Base-by-base conservation (phyloP, 352 stramenopile species). In the Globisporangium camurandrum region DNA sequence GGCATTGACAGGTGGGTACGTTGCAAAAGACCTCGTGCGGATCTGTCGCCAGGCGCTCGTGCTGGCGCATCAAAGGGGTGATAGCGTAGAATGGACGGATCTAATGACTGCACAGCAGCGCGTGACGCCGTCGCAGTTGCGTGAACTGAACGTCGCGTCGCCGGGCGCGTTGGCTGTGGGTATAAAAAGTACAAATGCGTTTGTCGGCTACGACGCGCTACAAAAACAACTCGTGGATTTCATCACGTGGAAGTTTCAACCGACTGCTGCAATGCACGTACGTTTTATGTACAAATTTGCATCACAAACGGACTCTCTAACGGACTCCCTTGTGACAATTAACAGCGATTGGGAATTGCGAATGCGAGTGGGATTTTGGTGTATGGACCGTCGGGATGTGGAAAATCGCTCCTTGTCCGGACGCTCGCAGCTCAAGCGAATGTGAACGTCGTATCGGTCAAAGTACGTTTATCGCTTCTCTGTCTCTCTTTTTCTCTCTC, bases 401-500 rank as follows among this genome's bases (percentile, higher is more conserved):
- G 84, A 30, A 95, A 95, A 54, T 88, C 75, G 24, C 57, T 86
- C n/a, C 64, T 95, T 7, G 68, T 88, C n/a, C 65, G 80, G 33
- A 68, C 64, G 6, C 44, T 93, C 11, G 77, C 82, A 44, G 71
- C 66, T 31, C 72, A 72, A 51, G 70, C 70, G 5, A 60, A 72
- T 22, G 75, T 85, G 16, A 92, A 91, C 53, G 86, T 89, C 49
- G 75, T 95, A 10, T 84, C 74, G 20, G 76, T 93, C 22, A 88
- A 93, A 71, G 81, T 89, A 55, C 27, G 52, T 36, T 10, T 12
- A 7, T 37, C n/a, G n/a, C n/a, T n/a, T n/a, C n/a, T n/a, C n/a
- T n/a, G n/a, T n/a, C n/a, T n/a, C n/a, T n/a, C n/a, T n/a, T n/a
- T n/a, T n/a, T 30, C 17, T 7, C 3, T 17, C 49, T 14, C 8